Evolutionary conservation across 1,139 yeast genomes (phyloP).

Genomic region (Blastobotrys serpentis): DNA sequence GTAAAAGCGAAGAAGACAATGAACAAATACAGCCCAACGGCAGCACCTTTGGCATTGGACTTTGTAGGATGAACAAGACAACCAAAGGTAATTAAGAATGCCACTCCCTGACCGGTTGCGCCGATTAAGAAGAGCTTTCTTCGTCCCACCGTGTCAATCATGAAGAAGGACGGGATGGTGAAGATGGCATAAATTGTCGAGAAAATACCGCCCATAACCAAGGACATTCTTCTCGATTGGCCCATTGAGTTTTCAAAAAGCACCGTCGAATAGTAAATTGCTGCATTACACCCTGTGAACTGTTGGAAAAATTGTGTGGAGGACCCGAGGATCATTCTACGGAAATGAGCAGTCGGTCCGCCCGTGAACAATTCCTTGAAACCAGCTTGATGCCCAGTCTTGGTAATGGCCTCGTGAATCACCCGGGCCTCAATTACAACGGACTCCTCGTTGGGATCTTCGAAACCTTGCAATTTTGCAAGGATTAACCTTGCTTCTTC

Average conservation of each 20-base stretch:
- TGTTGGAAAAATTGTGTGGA: conserved; percentile 51
- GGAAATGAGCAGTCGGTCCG: conserved; percentile 46
- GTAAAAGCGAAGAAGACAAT: conserved; percentile 56
- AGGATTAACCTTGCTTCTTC: conserved; percentile 45
- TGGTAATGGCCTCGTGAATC: conserved; percentile 28
- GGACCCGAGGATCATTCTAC: conserved; percentile 51
- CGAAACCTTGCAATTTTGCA: conserved; percentile 40
- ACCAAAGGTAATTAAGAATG: conserved; percentile 76
- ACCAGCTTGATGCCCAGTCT: conserved; percentile 28
- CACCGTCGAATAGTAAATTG: conserved; percentile 45
- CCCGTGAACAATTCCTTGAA: conserved; percentile 45
- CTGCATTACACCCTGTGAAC: conserved; percentile 70
- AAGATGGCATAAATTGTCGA: conserved; percentile 54
- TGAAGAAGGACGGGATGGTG: conserved; percentile 47
- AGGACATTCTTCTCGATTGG: conserved; percentile 50
- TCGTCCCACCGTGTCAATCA: conserved; percentile 66
- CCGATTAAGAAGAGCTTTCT: conserved; percentile 52
- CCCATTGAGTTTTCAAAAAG: conserved; percentile 48
- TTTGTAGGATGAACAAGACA: conserved; percentile 46
- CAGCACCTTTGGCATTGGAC: conserved; percentile 43
- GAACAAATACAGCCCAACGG: conserved; percentile 56
- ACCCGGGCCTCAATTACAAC: conserved; percentile 22
- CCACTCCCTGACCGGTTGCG: conserved; percentile 47
- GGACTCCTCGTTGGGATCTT: conserved; percentile 19
- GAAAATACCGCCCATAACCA: conserved; percentile 59